These are phyloP conservation scores for Nymphaea thermarum DNA, from an alignment of 164 flowering plant genomes.

Conservation along the genomic window DNA sequence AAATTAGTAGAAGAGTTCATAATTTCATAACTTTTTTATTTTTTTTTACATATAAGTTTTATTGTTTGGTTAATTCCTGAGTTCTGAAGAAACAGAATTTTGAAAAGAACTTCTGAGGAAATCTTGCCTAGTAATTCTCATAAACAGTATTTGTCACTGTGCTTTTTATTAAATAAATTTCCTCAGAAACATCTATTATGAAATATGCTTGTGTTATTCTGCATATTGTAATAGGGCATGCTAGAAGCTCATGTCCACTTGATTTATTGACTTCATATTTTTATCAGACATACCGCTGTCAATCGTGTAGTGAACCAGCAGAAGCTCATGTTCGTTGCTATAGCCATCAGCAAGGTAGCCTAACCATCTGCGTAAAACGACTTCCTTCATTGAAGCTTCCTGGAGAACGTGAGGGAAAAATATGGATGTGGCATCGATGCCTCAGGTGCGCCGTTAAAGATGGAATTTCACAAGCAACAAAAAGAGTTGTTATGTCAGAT, in stretches of 20 bases:
- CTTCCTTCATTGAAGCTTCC: constrained; percentile 54
- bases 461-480: constrained; percentile 87
- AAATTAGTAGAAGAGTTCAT: no score
- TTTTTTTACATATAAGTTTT: no score
- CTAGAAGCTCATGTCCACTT: neutral
- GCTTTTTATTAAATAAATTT: neutral
- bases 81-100: no score
- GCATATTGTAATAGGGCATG: neutral
- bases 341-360: constrained; percentile 83
- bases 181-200: neutral
- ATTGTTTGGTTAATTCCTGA: no score
- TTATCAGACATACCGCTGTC: constrained; percentile 50
- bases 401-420: constrained; percentile 84
- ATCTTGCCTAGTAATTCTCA: no score
- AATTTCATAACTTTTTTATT: no score
- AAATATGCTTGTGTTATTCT: neutral
- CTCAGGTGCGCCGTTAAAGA: constrained; percentile 58
- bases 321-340: constrained; percentile 80
- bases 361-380: constrained; percentile 62
- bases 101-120: no score
- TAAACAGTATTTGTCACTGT: no score
- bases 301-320: constrained; percentile 56
- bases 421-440: constrained; percentile 99
- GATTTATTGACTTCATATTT: neutral
- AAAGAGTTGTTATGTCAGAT: constrained; percentile 83